These are phyloP conservation scores for Melastoma candidum DNA, from an alignment of 441 rosid genomes.

Conservation along the genomic window DNA sequence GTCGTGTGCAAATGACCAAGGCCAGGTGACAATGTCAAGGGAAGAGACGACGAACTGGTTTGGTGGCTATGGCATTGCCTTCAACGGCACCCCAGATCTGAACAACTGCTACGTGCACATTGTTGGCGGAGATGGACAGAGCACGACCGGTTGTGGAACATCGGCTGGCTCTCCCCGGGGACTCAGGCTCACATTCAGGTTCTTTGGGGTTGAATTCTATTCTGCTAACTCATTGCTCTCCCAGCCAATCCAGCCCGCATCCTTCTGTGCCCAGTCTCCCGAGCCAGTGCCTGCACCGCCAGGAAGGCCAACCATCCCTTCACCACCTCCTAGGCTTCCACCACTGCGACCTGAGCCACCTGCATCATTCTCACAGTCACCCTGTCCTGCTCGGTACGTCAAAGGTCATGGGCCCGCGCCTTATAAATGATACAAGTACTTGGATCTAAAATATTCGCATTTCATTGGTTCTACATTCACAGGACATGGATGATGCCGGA, in stretches of 20 bases:
- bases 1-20: slow-evolving; percentile 44
- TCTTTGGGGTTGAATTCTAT: slow-evolving; percentile 50
- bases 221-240: slow-evolving; percentile 50
- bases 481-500: slow-evolving; percentile 67
- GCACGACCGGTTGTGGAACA: slow-evolving; percentile 35
- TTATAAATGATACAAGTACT: too few relatives aligned
- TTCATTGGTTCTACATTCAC: background rate
- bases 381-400: slow-evolving; percentile 22
- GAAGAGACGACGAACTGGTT: slow-evolving; percentile 64
- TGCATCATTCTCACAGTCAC: too few relatives aligned
- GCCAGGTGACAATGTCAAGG: slow-evolving; percentile 50
- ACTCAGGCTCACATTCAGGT: slow-evolving; percentile 37
- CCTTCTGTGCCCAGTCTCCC: slow-evolving; percentile 49
- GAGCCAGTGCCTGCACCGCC: slow-evolving; percentile 14
- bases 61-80: slow-evolving; percentile 58
- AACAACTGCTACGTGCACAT: slow-evolving; percentile 64
- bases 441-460: too few relatives aligned
- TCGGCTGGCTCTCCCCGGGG: slow-evolving; percentile 54
- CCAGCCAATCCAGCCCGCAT: slow-evolving; percentile 57
- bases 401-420: too few relatives aligned
- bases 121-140: slow-evolving; percentile 28
- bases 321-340: too few relatives aligned
- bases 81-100: slow-evolving; percentile 70
- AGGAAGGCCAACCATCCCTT: too few relatives aligned
- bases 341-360: too few relatives aligned